A percentile compares a stretch with the other conserved stretches of the same genome.
These are phyloP conservation scores for Agrocybe pediades DNA, from an alignment of 768 basidiomycete genomes.

Conservation along the genomic window DNA sequence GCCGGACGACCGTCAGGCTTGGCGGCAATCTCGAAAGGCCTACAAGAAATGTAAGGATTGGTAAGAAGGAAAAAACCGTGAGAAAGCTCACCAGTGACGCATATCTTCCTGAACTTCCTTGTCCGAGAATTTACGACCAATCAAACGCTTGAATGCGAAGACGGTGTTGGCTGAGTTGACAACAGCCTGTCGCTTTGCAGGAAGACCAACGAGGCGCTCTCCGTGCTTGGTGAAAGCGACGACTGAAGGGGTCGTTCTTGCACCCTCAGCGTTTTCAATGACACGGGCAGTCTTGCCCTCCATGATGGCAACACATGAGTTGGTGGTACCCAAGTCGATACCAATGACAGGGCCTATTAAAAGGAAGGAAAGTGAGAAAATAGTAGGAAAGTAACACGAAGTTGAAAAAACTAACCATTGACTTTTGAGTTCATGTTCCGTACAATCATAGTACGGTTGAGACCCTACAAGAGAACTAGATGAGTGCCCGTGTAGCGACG, in stretches of 20 bases:
- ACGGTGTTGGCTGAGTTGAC: slow-evolving; percentile 95
- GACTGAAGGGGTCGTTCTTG: slow-evolving; percentile 96
- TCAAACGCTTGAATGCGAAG: slow-evolving; percentile 91
- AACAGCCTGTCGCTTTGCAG: slow-evolving; percentile 96
- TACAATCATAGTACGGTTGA: slow-evolving; percentile 75
- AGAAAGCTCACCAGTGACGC: slow-evolving; percentile 68
- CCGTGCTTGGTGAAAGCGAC: slow-evolving; percentile 99
- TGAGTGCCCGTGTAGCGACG: neutral
- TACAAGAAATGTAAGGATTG: slow-evolving; percentile 22
- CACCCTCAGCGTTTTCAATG: slow-evolving; percentile 97
- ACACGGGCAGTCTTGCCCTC: slow-evolving; percentile 94
- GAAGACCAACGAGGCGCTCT: slow-evolving; percentile 93
- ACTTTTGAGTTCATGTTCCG: slow-evolving; percentile 97
- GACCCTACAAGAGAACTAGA: slow-evolving; percentile 40
- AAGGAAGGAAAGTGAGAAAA: neutral
- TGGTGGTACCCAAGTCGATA: slow-evolving; percentile 95
- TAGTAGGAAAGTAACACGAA: slow-evolving; percentile 2
- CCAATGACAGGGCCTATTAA: slow-evolving; percentile 86
- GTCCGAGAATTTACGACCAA: slow-evolving; percentile 93
- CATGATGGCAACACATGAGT: slow-evolving; percentile 93
- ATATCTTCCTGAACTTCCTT: slow-evolving; percentile 92
- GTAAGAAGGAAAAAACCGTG: slow-evolving; percentile 7
- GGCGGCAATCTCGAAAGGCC: slow-evolving; percentile 81
- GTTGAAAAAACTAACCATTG: slow-evolving; percentile 53
- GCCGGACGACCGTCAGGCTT: slow-evolving; percentile 77